phyloP scores from a whole-genome alignment of 2,329 filamentous ascomycete species.

The Phoma sp. region DNA sequence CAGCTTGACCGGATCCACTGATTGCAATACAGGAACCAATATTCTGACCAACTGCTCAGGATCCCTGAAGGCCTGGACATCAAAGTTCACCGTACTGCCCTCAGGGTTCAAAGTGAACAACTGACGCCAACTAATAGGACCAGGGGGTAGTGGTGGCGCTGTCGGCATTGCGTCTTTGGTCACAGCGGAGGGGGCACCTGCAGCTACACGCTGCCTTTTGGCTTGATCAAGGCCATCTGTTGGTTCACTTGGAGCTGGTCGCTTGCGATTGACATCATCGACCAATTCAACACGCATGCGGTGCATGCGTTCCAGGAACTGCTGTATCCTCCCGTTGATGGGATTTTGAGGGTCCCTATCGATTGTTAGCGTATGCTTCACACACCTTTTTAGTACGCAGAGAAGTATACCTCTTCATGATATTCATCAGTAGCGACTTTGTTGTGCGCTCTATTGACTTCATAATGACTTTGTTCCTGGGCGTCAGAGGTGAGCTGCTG shows the following conservation, averaged over 20 bases:
- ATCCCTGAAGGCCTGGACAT: constrained; percentile 77
- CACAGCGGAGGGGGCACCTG: constrained; percentile 51
- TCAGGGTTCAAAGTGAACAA: constrained; percentile 86
- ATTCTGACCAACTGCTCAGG: constrained; percentile 78
- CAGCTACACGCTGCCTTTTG: constrained; percentile 79
- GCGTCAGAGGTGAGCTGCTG: constrained; percentile 75
- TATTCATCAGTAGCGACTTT: constrained; percentile 79
- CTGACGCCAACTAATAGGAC: constrained; percentile 78
- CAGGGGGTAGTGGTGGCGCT: constrained; percentile 74
- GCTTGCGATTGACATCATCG: constrained; percentile 79
- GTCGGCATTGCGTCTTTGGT: constrained; percentile 47
- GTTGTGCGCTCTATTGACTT: constrained; percentile 96
- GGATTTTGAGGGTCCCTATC: constrained; percentile 79
- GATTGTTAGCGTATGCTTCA: constrained; percentile 2
- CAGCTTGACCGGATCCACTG: constrained; percentile 71
- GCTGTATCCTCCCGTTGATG: constrained; percentile 77
- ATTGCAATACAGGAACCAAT: constrained; percentile 76
- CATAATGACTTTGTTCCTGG: constrained; percentile 79
- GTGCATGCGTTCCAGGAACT: constrained; percentile 82
- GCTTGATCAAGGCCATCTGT: constrained; percentile 73
- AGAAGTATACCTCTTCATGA: constrained; percentile 72
- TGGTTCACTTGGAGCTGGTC: constrained; percentile 72
- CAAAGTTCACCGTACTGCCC: constrained; percentile 75
- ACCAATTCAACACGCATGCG: constrained; percentile 78
- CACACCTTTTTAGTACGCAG: background rate